Evolutionary conservation across 805 yeast species (phyloP), one percentile per base, ranked within the genome.

Genomic region (Monosporozyma aquatica): DNA sequence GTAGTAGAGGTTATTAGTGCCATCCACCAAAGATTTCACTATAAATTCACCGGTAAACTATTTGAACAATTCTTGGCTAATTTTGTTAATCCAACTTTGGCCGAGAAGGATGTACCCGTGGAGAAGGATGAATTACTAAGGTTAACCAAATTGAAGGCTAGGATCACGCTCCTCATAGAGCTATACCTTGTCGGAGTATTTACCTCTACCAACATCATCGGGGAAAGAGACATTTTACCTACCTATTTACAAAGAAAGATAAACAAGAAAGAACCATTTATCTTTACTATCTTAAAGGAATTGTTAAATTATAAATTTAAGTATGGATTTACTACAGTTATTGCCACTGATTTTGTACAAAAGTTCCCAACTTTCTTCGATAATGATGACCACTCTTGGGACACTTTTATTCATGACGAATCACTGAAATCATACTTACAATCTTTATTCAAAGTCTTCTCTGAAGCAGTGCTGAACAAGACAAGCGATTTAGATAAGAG

Each of bases 21-120:
- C 0, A 62, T 87, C 15, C 95, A 87, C 62, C 95, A 83, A 59
- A 67, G 96, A 43, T 87, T 87, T 55, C 54, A 66, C 2, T 41
- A 48, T 0, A 49, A 59, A 2, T 82, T 84, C 57, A 73, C 89
- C 0, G 73, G 76, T 1, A 54, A 47, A 9, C 54, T 78, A 26
- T 60, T 74, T 44, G 58, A 66, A 5, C 60, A 67, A 49, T 67
- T 75, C 43, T 60, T 70, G 3, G 58, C 63, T 18, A 65, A 65
- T n/a, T 57, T 76, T 20, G 56, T 65, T 6, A 62, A 55, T 32
- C 71, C 69, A 10, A 29, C 43, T 5, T 46, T 32, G 3, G 52
- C 48, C 2, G 28, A 45, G 2, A 25, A 24, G 7, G 36, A 30
- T 8, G 14, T 29, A 10, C 47, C 52, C 3, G 38, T 49, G 5